These are phyloP conservation scores for Cordyceps javanica DNA, from an alignment of 2,329 filamentous ascomycete genomes.

Conservation along the genomic window DNA sequence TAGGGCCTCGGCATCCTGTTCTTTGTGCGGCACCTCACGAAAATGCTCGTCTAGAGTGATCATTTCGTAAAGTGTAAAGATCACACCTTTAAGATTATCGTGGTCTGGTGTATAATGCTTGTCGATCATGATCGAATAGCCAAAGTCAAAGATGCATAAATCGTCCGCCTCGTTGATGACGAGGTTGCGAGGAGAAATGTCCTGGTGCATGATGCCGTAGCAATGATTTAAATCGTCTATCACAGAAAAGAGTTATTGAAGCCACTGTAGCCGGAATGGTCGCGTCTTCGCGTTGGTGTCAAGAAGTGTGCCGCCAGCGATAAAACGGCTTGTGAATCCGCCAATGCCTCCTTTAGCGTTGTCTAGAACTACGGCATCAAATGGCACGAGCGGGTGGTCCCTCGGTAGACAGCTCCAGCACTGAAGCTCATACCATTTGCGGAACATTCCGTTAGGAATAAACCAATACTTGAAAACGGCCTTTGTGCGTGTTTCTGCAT, in stretches of 20 bases:
- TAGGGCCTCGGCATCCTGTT: background rate
- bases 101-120: background rate
- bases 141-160: background rate
- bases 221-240: background rate
- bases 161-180: background rate
- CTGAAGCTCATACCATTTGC: background rate
- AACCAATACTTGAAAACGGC: background rate
- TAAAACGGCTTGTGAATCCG: background rate
- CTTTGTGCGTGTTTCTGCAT: background rate
- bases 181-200: background rate
- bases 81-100: background rate
- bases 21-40: background rate
- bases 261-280: background rate
- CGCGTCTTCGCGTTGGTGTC: background rate
- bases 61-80: background rate
- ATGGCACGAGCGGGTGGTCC: background rate
- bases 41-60: background rate
- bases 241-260: background rate
- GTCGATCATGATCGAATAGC: background rate
- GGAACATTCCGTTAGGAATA: background rate
- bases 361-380: background rate
- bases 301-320: too few relatives aligned
- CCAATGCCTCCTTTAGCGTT: background rate
- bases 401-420: background rate
- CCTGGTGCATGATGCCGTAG: background rate